A percentile compares a stretch with the other conserved stretches of the same genome.
Evolutionary conservation across 371 early-diverging fungal genomes (phyloP).

Genomic region (Pancytospora philotis): DNA sequence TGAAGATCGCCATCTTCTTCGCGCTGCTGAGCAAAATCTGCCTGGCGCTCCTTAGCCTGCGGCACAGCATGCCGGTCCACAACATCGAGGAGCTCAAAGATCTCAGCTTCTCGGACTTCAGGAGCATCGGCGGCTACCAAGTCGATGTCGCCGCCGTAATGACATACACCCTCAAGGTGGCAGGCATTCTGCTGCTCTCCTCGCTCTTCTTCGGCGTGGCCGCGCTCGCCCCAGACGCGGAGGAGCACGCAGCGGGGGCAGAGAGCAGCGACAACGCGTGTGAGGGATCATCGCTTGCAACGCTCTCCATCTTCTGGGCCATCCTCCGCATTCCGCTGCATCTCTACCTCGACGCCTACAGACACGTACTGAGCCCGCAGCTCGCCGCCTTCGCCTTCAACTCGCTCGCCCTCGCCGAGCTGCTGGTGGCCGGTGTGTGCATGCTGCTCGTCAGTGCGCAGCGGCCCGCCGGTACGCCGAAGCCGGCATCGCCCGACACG

Average conservation of each 20-base stretch:
- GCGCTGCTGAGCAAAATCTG: not conserved
- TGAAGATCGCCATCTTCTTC: slow-evolving; percentile 6
- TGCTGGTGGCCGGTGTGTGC: not conserved
- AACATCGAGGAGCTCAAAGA: not conserved
- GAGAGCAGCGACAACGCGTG: not conserved
- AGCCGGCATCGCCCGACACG: no score
- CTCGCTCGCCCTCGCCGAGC: not conserved
- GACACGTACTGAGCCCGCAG: not conserved
- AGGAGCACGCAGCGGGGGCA: no score
- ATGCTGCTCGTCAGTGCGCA: not conserved
- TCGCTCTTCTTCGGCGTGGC: not conserved
- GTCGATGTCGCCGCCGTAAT: not conserved
- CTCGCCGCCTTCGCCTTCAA: not conserved
- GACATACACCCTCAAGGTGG: not conserved
- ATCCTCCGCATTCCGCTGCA: not conserved
- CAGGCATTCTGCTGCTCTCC: slow-evolving; percentile 5
- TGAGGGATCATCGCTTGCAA: not conserved
- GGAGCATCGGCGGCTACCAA: not conserved
- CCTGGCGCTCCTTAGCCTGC: not conserved
- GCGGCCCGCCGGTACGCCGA: no score
- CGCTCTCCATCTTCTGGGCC: slow-evolving; percentile 5
- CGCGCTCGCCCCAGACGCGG: not conserved
- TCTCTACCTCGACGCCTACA: not conserved
- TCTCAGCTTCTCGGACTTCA: not conserved
- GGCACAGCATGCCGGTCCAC: not conserved